These are phyloP conservation scores for Phaeosphaeria sp. DNA, from an alignment of 2,329 filamentous ascomycete species.

Conservation along the genomic window DNA sequence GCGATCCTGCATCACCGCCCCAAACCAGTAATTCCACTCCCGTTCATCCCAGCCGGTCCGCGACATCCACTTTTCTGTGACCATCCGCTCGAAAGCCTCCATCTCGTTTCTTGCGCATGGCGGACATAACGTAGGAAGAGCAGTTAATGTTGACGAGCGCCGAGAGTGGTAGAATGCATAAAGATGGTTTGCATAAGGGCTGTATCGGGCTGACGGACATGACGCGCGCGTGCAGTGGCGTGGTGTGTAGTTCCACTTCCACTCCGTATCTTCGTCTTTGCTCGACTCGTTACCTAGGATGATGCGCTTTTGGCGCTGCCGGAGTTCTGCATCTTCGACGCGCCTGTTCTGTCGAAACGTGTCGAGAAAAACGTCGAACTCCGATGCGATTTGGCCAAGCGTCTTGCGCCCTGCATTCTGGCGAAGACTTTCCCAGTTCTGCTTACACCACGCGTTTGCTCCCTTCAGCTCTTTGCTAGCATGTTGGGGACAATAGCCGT, in stretches of 20 bases:
- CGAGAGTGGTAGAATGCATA: constrained; percentile 33
- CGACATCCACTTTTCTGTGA: constrained; percentile 28
- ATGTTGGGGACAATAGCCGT: constrained; percentile 36
- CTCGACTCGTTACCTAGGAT: constrained; percentile 16
- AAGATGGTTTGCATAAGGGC: constrained; percentile 29
- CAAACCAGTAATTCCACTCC: constrained; percentile 37
- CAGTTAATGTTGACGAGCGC: constrained; percentile 20
- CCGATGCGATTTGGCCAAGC: constrained; percentile 32
- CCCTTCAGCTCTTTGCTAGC: constrained; percentile 34
- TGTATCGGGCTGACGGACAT: constrained; percentile 28
- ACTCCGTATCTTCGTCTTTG: constrained; percentile 10
- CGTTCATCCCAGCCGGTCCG: constrained; percentile 26
- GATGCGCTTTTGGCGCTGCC: constrained; percentile 13
- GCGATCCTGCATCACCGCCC: constrained; percentile 22
- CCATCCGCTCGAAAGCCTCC: constrained; percentile 22
- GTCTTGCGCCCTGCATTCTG: constrained; percentile 44
- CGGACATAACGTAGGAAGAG: constrained; percentile 33
- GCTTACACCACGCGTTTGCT: constrained; percentile 32
- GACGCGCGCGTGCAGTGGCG: constrained; percentile 32
- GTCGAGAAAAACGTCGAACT: constrained; percentile 34
- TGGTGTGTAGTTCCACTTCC: constrained; percentile 36
- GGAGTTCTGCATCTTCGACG: constrained; percentile 15
- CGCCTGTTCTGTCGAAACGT: constrained; percentile 20
- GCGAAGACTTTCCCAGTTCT: constrained; percentile 34
- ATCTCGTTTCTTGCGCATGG: constrained; percentile 33